Evolutionary conservation across 805 yeast species (phyloP), one percentile per base, ranked within the genome.

Genomic region (Candida maris): DNA sequence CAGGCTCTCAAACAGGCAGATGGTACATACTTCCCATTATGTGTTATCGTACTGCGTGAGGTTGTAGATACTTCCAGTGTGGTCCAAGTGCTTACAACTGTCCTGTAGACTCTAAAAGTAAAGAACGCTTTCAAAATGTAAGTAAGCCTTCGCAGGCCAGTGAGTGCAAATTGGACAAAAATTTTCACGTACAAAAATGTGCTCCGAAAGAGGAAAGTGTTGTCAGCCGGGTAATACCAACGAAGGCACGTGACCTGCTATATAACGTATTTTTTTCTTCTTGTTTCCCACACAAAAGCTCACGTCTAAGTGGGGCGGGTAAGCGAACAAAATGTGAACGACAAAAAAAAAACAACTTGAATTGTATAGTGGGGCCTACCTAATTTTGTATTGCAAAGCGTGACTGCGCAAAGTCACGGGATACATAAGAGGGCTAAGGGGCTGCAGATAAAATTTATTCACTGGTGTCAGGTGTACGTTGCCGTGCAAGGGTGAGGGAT

Each of bases 11-110:
- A 21, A 21, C 12, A 21, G 24, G 12, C 8, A 21, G 24, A 12
- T 21, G 24, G 58, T 73, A 79, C 86, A 71, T 79, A 79, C 86
- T 79, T 76, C 84, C 71, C 86, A 79, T 79, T 70, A 65, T 77
- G 68, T 63, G 66, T 70, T 65, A 48, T 25, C 15, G 7, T 12
- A 9, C 28, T 25, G 28, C 14, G 28, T 25, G 15, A 9, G 14
- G 7, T 10, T 7, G 14, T 25, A 16, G 28, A 25, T 25, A 25
- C 15, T 7, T 8, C 24, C 8, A 8, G 24, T 21, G 12, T 8
- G 24, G 8, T 21, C 10, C 8, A 21, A 8, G 12, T 21, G 8
- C 12, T 21, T 8, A 21, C 10, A 8, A 12, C 24, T 21, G 12
- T 21, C 8, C 10, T 8, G 24, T 21, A 21, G 24, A 21, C 24